Evolutionary conservation across 176 grass and related monocot species (phyloP), one percentile per base, ranked within the genome.

Genomic region (Oryza officinalis): DNA sequence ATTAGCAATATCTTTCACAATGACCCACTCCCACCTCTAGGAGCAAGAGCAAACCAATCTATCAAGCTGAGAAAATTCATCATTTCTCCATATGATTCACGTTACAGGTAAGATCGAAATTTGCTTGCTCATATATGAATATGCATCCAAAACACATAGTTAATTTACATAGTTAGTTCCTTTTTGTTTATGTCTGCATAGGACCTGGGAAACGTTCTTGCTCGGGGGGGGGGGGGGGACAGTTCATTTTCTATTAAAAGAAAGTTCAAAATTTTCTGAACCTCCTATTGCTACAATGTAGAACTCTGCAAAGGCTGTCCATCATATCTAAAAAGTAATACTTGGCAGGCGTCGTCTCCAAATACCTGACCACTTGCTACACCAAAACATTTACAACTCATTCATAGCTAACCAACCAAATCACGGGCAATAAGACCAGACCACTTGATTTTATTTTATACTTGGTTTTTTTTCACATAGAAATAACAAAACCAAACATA

Each of bases 131-230:
- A 60, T 76, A 27, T 78, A 32, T 65, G 22, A 79, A 71, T 38
- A 17, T 76, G 54, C 11, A 71, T 35, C 13, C 52, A 6, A 83
- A 63, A 64, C 78, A 18, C 44, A 66, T 67, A 50, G 18, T 54
- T 75, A 59, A 84, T 71, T 60, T 64, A 18, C 44, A 66, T 67
- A 50, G 18, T 54, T 75, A 57, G 81, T 67, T 60, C 52, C 27
- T 59, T 79, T 26, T 67, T 46, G 80, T 49, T 73, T 85, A 67
- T 33, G 33, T 67, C 72, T 83, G 26, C 79, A 61, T 61, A 97
- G 94, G 85, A 75, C 63, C 41, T 94, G 94, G 91, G 86, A 94
- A 80, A 79, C 83, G 18, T 97, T 94, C 86, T 84, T 97, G 74
- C 86, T 91, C 67, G 46, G n/a, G n/a, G n/a, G n/a, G n/a, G n/a